A percentile compares a stretch with the other conserved stretches of the same genome.
Evolutionary conservation across 148 eudicot species (phyloP).

Genomic region (Diospyros lotus): DNA sequence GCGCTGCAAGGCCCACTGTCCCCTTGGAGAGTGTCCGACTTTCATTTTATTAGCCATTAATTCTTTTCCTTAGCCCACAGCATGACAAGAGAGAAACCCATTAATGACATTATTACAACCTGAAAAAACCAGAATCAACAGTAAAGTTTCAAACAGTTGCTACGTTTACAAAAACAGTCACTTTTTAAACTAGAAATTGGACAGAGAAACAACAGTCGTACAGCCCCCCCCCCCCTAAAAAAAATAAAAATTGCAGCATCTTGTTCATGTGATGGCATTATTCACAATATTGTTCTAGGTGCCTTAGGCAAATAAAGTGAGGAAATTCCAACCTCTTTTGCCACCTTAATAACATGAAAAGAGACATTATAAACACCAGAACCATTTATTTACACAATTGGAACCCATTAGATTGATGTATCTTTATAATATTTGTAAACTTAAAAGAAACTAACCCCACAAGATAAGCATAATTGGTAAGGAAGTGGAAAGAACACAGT

Average conservation of each 20-base stretch:
- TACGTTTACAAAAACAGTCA: no score
- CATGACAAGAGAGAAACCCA: constrained; percentile 91
- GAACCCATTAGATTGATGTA: no score
- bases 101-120: constrained; percentile 86
- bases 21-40: no score
- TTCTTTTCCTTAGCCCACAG: constrained; percentile 66
- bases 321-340: not conserved
- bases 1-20: no score
- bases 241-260: not conserved
- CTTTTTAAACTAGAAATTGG: not conserved
- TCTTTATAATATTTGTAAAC: no score
- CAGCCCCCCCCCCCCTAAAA: not conserved
- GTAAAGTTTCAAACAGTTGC: not conserved
- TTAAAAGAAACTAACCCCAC: not conserved
- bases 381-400: constrained; percentile 7
- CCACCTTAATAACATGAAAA: not conserved
- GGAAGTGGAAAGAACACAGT: no score
- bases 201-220: not conserved
- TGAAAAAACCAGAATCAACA: constrained; percentile 27
- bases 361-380: not conserved
- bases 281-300: no score
- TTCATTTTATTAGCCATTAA: not conserved
- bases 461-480: no score
- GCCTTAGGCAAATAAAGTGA: not conserved
- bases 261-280: not conserved